These are phyloP conservation scores for Stagonosporopsis rhizophila DNA, from an alignment of 2,329 filamentous ascomycete genomes.

Conservation along the genomic window DNA sequence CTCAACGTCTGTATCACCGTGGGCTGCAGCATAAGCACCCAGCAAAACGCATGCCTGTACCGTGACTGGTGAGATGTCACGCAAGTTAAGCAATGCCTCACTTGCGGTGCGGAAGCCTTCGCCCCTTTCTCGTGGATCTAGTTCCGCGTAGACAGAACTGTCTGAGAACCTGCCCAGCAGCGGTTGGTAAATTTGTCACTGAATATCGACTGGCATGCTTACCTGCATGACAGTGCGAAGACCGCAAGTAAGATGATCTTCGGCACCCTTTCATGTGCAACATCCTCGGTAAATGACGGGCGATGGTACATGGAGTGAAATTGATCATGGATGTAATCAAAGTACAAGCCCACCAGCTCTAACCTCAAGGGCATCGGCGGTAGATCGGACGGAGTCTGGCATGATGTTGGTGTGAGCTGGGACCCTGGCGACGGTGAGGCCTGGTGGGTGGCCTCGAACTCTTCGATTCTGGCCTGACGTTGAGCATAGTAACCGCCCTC, in stretches of 20 bases:
- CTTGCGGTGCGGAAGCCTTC: slow-evolving; percentile 26
- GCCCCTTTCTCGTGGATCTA: slow-evolving; percentile 27
- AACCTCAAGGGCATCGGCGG: slow-evolving; percentile 25
- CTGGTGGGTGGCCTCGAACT: slow-evolving; percentile 15
- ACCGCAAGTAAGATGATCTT: slow-evolving; percentile 29
- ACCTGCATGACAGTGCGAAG: slow-evolving; percentile 30
- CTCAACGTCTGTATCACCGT: slow-evolving; percentile 33
- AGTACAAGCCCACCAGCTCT: slow-evolving; percentile 30
- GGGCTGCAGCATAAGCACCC: slow-evolving; percentile 33
- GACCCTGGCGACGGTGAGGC: slow-evolving; percentile 1
- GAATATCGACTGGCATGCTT: not conserved
- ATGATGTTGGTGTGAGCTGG: slow-evolving; percentile 8
- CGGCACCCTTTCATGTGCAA: slow-evolving; percentile 24
- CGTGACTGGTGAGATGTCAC: slow-evolving; percentile 25
- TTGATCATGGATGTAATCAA: slow-evolving; percentile 37
- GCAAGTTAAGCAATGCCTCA: slow-evolving; percentile 29
- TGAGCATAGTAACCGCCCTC: slow-evolving; percentile 36
- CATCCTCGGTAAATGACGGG: slow-evolving; percentile 28
- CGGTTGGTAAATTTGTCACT: not conserved
- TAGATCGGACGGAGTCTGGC: slow-evolving; percentile 17
- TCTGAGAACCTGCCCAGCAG: slow-evolving; percentile 21
- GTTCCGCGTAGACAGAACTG: slow-evolving; percentile 20
- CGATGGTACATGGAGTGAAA: slow-evolving; percentile 36
- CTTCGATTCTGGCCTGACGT: slow-evolving; percentile 27
- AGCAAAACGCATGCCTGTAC: slow-evolving; percentile 31